Conservation (phyloP, 371 early-diverging fungal genomes). For the Mortierella sp. region DNA sequence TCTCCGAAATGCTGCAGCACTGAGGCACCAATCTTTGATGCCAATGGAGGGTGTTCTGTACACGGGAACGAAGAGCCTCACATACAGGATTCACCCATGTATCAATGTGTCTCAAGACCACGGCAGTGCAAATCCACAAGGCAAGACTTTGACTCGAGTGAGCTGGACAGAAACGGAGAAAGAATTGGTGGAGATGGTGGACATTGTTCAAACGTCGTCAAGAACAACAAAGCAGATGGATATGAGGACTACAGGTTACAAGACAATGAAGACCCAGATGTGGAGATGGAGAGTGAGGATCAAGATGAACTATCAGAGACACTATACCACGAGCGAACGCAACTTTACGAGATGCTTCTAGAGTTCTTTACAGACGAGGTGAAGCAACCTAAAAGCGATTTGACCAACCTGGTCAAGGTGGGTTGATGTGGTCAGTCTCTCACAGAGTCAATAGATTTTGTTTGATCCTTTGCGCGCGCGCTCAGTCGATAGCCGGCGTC, state of each 20-base stretch:
- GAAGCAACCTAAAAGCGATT: constrained; percentile 82
- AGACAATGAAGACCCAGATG: constrained; percentile 17
- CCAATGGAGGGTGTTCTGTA: constrained; percentile 1
- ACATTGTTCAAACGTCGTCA: background rate
- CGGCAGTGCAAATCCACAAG: background rate
- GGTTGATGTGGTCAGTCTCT: too few relatives aligned
- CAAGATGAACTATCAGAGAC: constrained; percentile 18
- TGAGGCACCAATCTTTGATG: constrained; percentile 2
- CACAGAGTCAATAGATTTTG: too few relatives aligned
- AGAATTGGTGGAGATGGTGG: constrained; percentile 7
- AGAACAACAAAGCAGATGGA: background rate
- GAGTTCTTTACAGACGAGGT: constrained; percentile 82
- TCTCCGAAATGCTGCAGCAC: constrained; percentile 2
- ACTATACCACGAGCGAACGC: constrained; percentile 63
- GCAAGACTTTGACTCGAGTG: background rate
- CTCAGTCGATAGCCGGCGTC: too few relatives aligned
- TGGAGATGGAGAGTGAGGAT: constrained; percentile 12
- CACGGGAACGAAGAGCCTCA: constrained; percentile 15
- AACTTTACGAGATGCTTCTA: constrained; percentile 76
- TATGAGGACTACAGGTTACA: background rate
- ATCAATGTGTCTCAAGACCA: background rate
- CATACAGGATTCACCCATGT: constrained; percentile 11
- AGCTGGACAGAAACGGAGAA: constrained; percentile 36
- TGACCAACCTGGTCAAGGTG: constrained; percentile 75
- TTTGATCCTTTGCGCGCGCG: too few relatives aligned